phyloP scores from a whole-genome alignment of 2,329 filamentous ascomycete species.

The Torrubiellomyces zombiae region DNA sequence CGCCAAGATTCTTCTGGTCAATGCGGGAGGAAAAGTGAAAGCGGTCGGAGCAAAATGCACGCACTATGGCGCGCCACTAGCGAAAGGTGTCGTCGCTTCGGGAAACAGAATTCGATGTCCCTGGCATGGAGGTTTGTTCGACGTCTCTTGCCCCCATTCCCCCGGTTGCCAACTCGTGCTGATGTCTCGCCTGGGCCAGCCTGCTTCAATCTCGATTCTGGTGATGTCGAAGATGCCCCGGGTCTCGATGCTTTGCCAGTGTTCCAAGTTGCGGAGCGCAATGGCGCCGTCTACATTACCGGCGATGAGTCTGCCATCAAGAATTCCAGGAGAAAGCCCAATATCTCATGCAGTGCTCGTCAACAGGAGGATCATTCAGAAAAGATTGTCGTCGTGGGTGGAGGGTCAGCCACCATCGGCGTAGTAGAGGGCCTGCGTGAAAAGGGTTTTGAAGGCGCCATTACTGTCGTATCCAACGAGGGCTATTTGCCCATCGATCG shows the following conservation, averaged over 20 bases:
- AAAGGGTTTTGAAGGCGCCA: constrained; percentile 59
- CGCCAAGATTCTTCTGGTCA: constrained; percentile 74
- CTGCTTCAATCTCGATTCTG: constrained; percentile 79
- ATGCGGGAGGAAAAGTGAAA: constrained; percentile 57
- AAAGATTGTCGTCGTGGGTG: constrained; percentile 72
- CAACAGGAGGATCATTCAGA: constrained; percentile 32
- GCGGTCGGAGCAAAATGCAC: constrained; percentile 73
- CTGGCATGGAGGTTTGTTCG: constrained; percentile 75
- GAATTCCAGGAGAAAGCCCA: constrained; percentile 53
- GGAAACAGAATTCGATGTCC: constrained; percentile 80
- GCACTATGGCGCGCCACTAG: constrained; percentile 83
- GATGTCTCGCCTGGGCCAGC: constrained; percentile 37
- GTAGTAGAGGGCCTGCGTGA: constrained; percentile 69
- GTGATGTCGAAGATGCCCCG: constrained; percentile 89
- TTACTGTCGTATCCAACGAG: constrained; percentile 75
- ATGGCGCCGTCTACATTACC: constrained; percentile 70
- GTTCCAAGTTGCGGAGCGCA: constrained; percentile 66
- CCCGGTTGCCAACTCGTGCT: constrained; percentile 1
- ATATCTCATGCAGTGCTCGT: constrained; percentile 48
- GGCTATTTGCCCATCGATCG: constrained; percentile 80
- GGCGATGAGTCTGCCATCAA: constrained; percentile 69
- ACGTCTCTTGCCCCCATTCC: neutral
- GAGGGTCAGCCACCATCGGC: constrained; percentile 71
- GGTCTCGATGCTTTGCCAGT: constrained; percentile 72
- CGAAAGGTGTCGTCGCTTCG: constrained; percentile 67